Evolutionary conservation across 2,329 filamentous ascomycete genomes (phyloP).

Genomic region (Periglandula ipomoeae): DNA sequence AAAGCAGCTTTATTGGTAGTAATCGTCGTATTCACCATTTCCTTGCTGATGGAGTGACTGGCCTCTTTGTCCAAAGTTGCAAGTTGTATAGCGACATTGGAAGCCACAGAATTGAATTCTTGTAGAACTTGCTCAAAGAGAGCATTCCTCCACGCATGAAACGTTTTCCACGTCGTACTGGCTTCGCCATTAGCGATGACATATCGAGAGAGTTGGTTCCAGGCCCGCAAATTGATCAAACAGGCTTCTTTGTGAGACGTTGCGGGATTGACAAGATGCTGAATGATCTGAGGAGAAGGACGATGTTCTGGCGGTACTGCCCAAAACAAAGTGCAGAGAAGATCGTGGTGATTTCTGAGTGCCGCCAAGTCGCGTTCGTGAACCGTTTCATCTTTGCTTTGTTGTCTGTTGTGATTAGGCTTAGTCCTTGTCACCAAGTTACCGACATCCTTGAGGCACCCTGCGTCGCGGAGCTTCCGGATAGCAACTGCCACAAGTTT

Average conservation of each 20-base stretch:
- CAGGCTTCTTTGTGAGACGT: constrained; percentile 59
- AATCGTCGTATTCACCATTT: constrained; percentile 40
- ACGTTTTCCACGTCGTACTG: constrained; percentile 39
- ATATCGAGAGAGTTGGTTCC: constrained; percentile 53
- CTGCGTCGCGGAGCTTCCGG: constrained; percentile 36
- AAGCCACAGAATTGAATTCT: constrained; percentile 47
- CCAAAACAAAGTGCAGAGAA: constrained; percentile 59
- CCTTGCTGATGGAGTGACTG: constrained; percentile 31
- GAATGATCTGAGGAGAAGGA: constrained; percentile 44
- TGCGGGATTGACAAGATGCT: constrained; percentile 48
- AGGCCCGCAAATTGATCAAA: constrained; percentile 53
- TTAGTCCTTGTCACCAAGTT: constrained; percentile 53
- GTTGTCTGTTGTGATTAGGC: constrained; percentile 57
- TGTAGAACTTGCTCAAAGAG: constrained; percentile 49
- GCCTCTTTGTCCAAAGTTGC: constrained; percentile 37
- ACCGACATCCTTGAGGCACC: constrained; percentile 45
- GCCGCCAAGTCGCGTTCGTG: constrained; percentile 53
- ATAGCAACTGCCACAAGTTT: constrained; percentile 54
- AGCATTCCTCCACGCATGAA: constrained; percentile 41
- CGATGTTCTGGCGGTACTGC: constrained; percentile 46
- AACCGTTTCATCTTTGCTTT: constrained; percentile 52
- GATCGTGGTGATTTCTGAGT: constrained; percentile 59
- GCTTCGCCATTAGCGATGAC: constrained; percentile 38
- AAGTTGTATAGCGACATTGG: constrained; percentile 48
- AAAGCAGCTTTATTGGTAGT: constrained; percentile 42